Base-by-base conservation (phyloP, 192 early-diverging fungal species). In the Backusella australiensis region DNA sequence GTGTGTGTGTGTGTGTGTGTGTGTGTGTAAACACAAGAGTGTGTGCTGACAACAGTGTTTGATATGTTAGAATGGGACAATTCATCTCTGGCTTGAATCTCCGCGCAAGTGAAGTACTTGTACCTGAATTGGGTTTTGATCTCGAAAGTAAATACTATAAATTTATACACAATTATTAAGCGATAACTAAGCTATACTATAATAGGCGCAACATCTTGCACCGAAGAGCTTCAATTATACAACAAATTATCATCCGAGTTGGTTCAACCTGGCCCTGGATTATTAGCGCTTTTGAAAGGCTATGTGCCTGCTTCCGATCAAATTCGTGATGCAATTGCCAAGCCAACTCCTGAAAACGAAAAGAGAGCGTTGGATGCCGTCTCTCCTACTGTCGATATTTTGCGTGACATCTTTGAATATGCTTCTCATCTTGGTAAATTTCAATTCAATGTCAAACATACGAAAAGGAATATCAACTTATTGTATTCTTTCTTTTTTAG, bases 291-390 rank as follows among this genome's bases (percentile, higher is more conserved):
- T 7, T 83, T 96, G 35, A 42, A 85, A 67, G 77, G 67, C 12
- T 96, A 96, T 82, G 76, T 80, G 29, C 89, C 90, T 35, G 92
- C 90, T 81, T 89, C 89, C 49, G 91, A 94, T 12, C 83, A 87
- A 67, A 96, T 96, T 78, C 88, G 94, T 41, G 80, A 91, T 87
- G 97, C 97, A 44, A 97, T 99, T 75, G 90, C 92, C 23, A 84
- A 85, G 34, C 96, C 96, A 32, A 91, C 89, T 39, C 86, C 88
- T 41, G 93, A 96, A 63, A 92, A 94, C 78, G 97, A 99, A 80
- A 89, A 94, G 35, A 91, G 87, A 41, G 96, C 95, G 23, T 99
- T 96, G 97, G 82, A 88, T 63, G 90, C 90, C 68, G 85, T 99
- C 41, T 85, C 88, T 26, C 96, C 96, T 56, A 92, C 92, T 11